A percentile compares a stretch with the other conserved stretches of the same genome.
These are phyloP conservation scores for Blastomyces gilchristii DNA, from an alignment of 2,329 filamentous ascomycete genomes.

Conservation along the genomic window DNA sequence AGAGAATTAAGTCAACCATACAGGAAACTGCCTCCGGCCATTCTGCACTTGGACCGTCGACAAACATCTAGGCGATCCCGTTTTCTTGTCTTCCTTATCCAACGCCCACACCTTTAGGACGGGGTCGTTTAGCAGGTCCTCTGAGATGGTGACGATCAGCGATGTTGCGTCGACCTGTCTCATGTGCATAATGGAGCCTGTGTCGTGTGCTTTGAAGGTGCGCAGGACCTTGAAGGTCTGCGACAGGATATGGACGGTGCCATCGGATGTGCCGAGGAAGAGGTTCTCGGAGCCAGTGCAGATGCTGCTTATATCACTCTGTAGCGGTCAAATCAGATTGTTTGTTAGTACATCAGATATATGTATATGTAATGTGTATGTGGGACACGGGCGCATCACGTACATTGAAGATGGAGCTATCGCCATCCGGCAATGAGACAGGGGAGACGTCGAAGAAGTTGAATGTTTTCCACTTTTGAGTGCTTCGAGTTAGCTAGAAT, in stretches of 20 bases:
- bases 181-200: constrained; percentile 71
- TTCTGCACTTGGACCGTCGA: constrained; percentile 81
- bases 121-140: constrained; percentile 80
- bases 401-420: constrained; percentile 70
- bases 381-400: constrained; percentile 21
- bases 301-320: constrained; percentile 65
- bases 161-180: constrained; percentile 82
- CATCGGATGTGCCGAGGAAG: constrained; percentile 78
- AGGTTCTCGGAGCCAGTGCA: constrained; percentile 81
- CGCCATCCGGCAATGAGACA: constrained; percentile 69
- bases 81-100: constrained; percentile 90
- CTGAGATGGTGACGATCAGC: constrained; percentile 66
- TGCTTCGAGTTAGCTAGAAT: neutral
- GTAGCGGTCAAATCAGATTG: constrained; percentile 8
- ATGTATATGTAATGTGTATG: neutral
- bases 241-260: constrained; percentile 77
- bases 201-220: constrained; percentile 77
- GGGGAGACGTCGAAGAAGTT: constrained; percentile 96
- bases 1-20: constrained; percentile 30
- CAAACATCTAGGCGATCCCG: constrained; percentile 74
- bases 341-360: constrained; percentile 27
- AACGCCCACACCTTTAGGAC: constrained; percentile 95
- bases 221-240: constrained; percentile 76
- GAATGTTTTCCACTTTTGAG: constrained; percentile 85
- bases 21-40: constrained; percentile 84